These are phyloP conservation scores for Kalmanozyma brasiliensis DNA, from an alignment of 1,284 basidiomycete genomes.

Conservation along the genomic window DNA sequence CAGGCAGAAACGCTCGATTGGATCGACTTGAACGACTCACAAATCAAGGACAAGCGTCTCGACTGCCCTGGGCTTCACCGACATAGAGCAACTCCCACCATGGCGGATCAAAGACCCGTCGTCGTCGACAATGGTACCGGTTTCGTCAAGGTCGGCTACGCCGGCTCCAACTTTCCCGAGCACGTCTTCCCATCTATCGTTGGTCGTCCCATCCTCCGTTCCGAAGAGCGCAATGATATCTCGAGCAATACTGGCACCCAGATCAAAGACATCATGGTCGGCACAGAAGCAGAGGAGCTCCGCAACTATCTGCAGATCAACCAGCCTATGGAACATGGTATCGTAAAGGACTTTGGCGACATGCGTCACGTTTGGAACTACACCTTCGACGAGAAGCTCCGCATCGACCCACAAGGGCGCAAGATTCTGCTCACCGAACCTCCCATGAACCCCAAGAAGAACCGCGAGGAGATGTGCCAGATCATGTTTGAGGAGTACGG, in stretches of 20 bases:
- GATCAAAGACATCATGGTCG: slow-evolving; percentile 93
- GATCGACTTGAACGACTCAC: too few relatives aligned
- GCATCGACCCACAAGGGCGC: slow-evolving; percentile 83
- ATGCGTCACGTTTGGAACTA: slow-evolving; percentile 99
- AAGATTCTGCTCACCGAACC: slow-evolving; percentile 97
- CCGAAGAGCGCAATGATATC: slow-evolving; percentile 89
- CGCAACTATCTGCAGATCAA: slow-evolving; percentile 95
- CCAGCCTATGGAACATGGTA: slow-evolving; percentile 99
- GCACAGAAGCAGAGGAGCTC: slow-evolving; percentile 92
- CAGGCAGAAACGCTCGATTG: too few relatives aligned
- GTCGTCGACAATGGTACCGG: slow-evolving; percentile 98
- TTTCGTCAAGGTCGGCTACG: slow-evolving; percentile 93
- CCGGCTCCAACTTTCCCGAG: slow-evolving; percentile 88
- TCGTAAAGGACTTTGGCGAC: slow-evolving; percentile 98
- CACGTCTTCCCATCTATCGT: slow-evolving; percentile 97
- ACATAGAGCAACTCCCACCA: slow-evolving; percentile 15
- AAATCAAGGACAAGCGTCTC: too few relatives aligned
- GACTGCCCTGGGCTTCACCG: background rate
- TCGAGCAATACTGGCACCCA: slow-evolving; percentile 59
- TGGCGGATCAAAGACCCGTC: slow-evolving; percentile 74
- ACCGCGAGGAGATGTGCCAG: slow-evolving; percentile 92
- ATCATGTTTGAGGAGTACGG: slow-evolving; percentile 99
- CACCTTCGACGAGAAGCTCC: slow-evolving; percentile 95
- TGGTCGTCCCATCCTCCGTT: slow-evolving; percentile 93
- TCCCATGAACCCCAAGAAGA: slow-evolving; percentile 98